Evolutionary conservation across 805 yeast species (phyloP).

Genomic region (Yamadazyma sp.): DNA sequence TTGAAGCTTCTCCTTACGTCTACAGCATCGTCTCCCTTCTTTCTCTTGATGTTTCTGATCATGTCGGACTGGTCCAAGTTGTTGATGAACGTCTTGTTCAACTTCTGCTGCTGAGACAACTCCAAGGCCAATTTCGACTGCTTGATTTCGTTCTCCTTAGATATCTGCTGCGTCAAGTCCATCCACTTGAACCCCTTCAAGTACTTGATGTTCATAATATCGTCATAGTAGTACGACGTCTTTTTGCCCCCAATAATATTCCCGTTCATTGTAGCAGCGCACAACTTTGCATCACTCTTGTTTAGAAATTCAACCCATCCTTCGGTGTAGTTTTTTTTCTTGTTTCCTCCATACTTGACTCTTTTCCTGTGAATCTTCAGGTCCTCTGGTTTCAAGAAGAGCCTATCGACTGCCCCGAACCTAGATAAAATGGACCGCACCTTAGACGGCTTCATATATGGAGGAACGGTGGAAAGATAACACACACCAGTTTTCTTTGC

Average conservation of each 20-base stretch:
- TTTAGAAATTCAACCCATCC: constrained; percentile 94
- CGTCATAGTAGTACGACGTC: constrained; percentile 89
- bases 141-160: constrained; percentile 84
- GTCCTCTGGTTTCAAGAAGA: constrained; percentile 86
- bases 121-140: constrained; percentile 87
- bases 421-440: constrained; percentile 74
- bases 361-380: constrained; percentile 61
- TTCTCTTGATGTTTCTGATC: constrained; percentile 63
- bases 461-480: constrained; percentile 89
- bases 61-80: constrained; percentile 86
- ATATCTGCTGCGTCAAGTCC: constrained; percentile 89
- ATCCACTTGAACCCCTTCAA: constrained; percentile 93
- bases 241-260: constrained; percentile 90
- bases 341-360: constrained; percentile 87
- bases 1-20: constrained; percentile 59
- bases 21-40: constrained; percentile 22
- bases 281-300: constrained; percentile 84
- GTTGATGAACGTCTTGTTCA: constrained; percentile 78
- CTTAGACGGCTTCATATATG: constrained; percentile 95
- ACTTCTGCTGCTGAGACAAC: constrained; percentile 80
- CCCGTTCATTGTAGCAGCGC: constrained; percentile 84
- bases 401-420: constrained; percentile 86
- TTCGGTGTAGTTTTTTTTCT: constrained; percentile 81
- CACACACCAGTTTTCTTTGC: constrained; percentile 83
- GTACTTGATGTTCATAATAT: constrained; percentile 86